Conservation (phyloP, 768 basidiomycete genomes). For the Auricularia heimuer region DNA sequence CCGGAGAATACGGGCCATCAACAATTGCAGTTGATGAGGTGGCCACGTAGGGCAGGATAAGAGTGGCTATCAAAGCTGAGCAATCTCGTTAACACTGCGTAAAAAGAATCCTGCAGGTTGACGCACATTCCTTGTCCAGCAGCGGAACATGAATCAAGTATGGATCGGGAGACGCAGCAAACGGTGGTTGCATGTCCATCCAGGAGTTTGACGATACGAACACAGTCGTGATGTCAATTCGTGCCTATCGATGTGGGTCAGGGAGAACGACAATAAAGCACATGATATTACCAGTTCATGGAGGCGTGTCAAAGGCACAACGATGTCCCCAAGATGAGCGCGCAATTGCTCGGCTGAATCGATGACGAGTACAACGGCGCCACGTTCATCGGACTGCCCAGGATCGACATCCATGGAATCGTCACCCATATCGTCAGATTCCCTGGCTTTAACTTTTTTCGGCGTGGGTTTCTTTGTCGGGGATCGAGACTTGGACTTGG, state of each 20-base stretch:
- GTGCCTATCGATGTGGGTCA: slow-evolving; percentile 32
- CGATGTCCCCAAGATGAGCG: slow-evolving; percentile 49
- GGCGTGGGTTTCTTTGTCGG: not conserved
- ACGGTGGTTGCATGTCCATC: slow-evolving; percentile 60
- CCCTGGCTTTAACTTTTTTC: not conserved
- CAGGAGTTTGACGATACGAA: slow-evolving; percentile 58
- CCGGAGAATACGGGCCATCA: slow-evolving; percentile 28
- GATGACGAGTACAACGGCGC: slow-evolving; percentile 44
- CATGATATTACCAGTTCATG: slow-evolving; percentile 52
- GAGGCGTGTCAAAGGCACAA: slow-evolving; percentile 63
- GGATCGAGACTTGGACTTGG: not conserved
- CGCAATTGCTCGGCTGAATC: slow-evolving; percentile 60
- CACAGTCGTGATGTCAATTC: slow-evolving; percentile 47
- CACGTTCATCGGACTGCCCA: not conserved
- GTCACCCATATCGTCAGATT: not conserved
- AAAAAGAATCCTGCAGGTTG: slow-evolving; percentile 8
- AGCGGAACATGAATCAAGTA: slow-evolving; percentile 51
- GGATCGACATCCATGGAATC: not conserved
- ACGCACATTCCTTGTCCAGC: slow-evolving; percentile 45
- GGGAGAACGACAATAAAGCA: slow-evolving; percentile 3
- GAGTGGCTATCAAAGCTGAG: slow-evolving; percentile 18
- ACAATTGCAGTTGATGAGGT: slow-evolving; percentile 27
- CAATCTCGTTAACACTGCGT: slow-evolving; percentile 24
- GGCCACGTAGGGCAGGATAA: slow-evolving; percentile 5
- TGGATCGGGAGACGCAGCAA: slow-evolving; percentile 65